Percentiles rank a stretch among this genome's conserved stretches.
phyloP scores from a whole-genome alignment of 1,284 basidiomycete species.

The Fomitopsis palustris region DNA sequence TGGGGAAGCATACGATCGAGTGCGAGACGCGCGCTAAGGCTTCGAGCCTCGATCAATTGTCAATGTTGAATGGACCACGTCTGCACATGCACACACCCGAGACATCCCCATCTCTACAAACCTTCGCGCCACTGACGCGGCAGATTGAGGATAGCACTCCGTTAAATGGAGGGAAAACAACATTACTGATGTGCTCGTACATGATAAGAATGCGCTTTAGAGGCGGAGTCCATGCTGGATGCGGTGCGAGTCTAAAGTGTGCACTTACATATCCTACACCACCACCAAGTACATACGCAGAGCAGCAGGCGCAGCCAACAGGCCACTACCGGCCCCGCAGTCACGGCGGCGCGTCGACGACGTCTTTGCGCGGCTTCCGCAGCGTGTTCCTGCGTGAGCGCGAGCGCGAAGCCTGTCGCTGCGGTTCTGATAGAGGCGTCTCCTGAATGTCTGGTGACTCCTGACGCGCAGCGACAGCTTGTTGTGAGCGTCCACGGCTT shows the following conservation, averaged over 20 bases:
- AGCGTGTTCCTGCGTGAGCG: constrained; percentile 1
- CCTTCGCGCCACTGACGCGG: too few relatives aligned
- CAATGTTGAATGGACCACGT: too few relatives aligned
- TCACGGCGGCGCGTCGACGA: neutral
- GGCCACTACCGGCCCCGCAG: too few relatives aligned
- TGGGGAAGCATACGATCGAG: too few relatives aligned
- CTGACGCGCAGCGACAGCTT: neutral
- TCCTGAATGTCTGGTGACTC: neutral
- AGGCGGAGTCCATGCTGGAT: neutral
- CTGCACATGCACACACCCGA: too few relatives aligned
- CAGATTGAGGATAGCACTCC: too few relatives aligned
- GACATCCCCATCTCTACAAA: too few relatives aligned
- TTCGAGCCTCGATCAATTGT: too few relatives aligned
- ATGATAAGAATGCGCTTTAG: too few relatives aligned
- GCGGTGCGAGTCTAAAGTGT: neutral
- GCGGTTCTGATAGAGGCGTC: neutral
- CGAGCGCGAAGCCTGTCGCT: neutral
- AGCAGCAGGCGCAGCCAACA: neutral
- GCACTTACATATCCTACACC: neutral
- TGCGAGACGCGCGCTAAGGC: too few relatives aligned
- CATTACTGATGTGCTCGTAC: too few relatives aligned
- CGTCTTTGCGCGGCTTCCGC: neutral
- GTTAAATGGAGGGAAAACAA: too few relatives aligned
- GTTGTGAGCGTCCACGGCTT: neutral
- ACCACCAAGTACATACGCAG: neutral